phyloP scores from a whole-genome alignment of 495 filamentous ascomycete genomes.

The Amorphotheca resinae region DNA sequence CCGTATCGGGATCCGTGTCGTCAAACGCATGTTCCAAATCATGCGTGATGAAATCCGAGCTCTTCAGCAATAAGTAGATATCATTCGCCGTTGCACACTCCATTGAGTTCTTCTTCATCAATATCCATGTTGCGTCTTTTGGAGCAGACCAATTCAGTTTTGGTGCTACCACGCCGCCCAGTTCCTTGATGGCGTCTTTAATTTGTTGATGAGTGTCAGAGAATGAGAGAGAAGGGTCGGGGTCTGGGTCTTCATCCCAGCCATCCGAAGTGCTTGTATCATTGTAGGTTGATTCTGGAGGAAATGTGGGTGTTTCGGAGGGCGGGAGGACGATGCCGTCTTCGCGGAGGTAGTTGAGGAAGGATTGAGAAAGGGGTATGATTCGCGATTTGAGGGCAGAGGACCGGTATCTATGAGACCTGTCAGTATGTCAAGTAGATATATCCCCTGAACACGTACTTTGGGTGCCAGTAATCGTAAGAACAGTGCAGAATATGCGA shows the following conservation, averaged over 20 bases:
- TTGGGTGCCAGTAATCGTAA: constrained; percentile 80
- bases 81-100: constrained; percentile 82
- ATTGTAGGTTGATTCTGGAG: constrained; percentile 2
- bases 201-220: constrained; percentile 64
- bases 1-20: constrained; percentile 32
- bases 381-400: constrained; percentile 73
- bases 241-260: constrained; percentile 25
- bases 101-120: constrained; percentile 69
- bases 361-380: constrained; percentile 60
- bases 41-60: constrained; percentile 84
- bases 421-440: not conserved
- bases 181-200: constrained; percentile 57
- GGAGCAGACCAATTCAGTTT: constrained; percentile 97
- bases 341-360: constrained; percentile 77
- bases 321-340: constrained; percentile 75
- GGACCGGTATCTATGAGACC: constrained; percentile 47
- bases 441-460: constrained; percentile 29
- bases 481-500: constrained; percentile 89
- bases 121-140: constrained; percentile 95
- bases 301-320: constrained; percentile 17
- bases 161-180: constrained; percentile 73
- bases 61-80: constrained; percentile 86
- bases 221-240: constrained; percentile 34
- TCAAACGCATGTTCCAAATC: constrained; percentile 90
- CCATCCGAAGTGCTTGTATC: constrained; percentile 27